Evolutionary conservation across 1,139 yeast genomes (phyloP).

Genomic region (Saccharomycopsis hybrid): DNA sequence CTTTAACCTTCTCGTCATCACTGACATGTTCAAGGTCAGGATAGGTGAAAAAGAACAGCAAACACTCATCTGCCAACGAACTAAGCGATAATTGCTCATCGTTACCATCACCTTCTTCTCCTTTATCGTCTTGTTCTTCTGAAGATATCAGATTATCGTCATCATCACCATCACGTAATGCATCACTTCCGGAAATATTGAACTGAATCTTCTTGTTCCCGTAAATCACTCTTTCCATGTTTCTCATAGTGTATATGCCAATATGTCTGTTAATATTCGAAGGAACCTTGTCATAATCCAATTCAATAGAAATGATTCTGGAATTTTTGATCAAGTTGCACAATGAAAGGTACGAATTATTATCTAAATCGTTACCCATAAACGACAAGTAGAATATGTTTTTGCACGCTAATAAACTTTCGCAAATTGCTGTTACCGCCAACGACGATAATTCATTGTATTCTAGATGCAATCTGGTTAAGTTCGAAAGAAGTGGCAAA

Average conservation of each 20-base stretch:
- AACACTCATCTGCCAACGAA: conserved; percentile 33
- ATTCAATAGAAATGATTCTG: conserved; percentile 53
- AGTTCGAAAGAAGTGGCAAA: conserved; percentile 53
- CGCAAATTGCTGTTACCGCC: conserved; percentile 49
- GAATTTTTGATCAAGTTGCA: conserved; percentile 51
- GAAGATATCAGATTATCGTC: background rate
- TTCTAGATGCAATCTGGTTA: conserved; percentile 57
- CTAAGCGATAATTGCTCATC: conserved; percentile 6
- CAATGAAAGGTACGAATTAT: conserved; percentile 47
- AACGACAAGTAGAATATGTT: conserved; percentile 53
- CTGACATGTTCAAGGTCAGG: background rate
- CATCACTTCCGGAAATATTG: background rate
- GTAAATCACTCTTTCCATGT: conserved; percentile 44
- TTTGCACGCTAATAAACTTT: conserved; percentile 55
- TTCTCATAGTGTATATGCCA: conserved; percentile 64
- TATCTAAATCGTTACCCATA: conserved; percentile 50
- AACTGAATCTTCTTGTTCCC: conserved; percentile 1
- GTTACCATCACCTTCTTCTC: background rate
- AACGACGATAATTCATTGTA: conserved; percentile 45
- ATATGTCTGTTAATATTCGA: conserved; percentile 48
- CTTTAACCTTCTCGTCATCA: conserved; percentile 25
- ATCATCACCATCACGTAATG: background rate
- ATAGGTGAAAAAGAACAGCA: conserved; percentile 26
- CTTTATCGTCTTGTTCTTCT: conserved; percentile 2
- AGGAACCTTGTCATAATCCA: conserved; percentile 52